Base-by-base conservation (phyloP, 2,329 filamentous ascomycete species). In the Phaeosphaeriaceae sp. region DNA sequence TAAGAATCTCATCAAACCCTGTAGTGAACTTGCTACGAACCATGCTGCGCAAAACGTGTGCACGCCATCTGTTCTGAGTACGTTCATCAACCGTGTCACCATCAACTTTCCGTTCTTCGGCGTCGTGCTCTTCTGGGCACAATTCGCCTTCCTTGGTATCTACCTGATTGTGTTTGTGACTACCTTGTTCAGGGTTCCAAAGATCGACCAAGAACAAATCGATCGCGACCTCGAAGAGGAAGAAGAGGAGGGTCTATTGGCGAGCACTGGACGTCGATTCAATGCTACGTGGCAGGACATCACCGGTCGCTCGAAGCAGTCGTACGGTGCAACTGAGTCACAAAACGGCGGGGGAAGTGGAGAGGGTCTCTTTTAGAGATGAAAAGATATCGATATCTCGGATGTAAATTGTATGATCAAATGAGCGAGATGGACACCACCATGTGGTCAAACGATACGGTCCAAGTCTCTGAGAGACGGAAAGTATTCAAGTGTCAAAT, bases 31-130 rank as follows among this genome's bases (percentile, higher is more conserved):
- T 7, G 83, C 87, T 4, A 79, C 85, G 28, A 87, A 89, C 60
- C 79, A 81, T n/a, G 81, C 83, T n/a, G 89, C 91, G 3, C 84
- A 84, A 58, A 82, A 87, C 51, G 87, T 96, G 17, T 99, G 94
- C 80, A 97, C 92, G 1, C 92, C 94, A 0, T 93, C 88, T 17
- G 87, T 97, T 30, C 89, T 92, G 71, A 94, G 90, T 51, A 96
- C 90, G 0, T 96, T 99, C 74, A 81, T 99, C 58, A 97, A 97
- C 74, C 87, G 92, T 36, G 85, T 97, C 52, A 92, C 90, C 17
- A 83, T 96, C 67, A 96, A 95, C 70, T 99, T 94, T 82, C 92
- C 94, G 5, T 91, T 97, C 70, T 96, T 99, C 67, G 94, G 94
- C 9, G 86, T 88, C 9, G 78, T 97, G n/a, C 84, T 90, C 60